Evolutionary conservation across 73 alveolate genomes (phyloP).

Genomic region (Paramecium bursaria): DNA sequence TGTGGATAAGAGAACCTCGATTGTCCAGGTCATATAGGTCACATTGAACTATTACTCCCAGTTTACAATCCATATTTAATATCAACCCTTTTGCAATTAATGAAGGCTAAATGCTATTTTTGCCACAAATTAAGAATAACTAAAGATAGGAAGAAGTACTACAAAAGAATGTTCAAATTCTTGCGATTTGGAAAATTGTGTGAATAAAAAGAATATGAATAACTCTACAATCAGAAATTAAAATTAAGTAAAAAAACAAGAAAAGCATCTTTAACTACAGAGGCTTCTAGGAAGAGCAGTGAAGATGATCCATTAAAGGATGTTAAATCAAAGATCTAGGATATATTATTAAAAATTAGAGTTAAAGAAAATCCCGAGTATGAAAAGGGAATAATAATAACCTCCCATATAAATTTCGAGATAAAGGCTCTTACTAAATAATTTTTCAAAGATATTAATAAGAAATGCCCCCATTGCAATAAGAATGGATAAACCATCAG

Average conservation of each 20-base stretch:
- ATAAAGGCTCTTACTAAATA: background rate
- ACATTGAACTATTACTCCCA: slow-evolving; percentile 81
- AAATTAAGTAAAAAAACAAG: slow-evolving; percentile 4
- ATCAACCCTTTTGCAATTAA: slow-evolving; percentile 73
- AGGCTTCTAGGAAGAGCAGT: slow-evolving; percentile 37
- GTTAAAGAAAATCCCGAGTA: slow-evolving; percentile 42
- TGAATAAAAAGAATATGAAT: slow-evolving; percentile 36
- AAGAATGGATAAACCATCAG: slow-evolving; percentile 40
- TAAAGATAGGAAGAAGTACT: slow-evolving; percentile 29
- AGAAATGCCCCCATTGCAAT: slow-evolving; percentile 70
- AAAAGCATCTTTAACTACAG: slow-evolving; percentile 32
- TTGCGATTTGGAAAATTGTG: slow-evolving; percentile 45
- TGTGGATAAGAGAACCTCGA: slow-evolving; percentile 81
- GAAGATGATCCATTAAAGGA: slow-evolving; percentile 9
- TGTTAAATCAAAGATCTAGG: slow-evolving; percentile 22
- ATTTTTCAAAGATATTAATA: slow-evolving; percentile 52
- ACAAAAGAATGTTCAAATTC: slow-evolving; percentile 6
- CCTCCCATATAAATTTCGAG: slow-evolving; percentile 16
- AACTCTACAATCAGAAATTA: background rate
- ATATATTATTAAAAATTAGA: background rate
- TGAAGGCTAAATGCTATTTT: slow-evolving; percentile 71
- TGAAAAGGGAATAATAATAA: background rate
- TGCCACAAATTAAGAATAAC: slow-evolving; percentile 49
- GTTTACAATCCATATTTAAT: slow-evolving; percentile 85
- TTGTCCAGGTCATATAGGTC: slow-evolving; percentile 90